Percentiles rank a stretch among this genome's conserved stretches.
Conservation (phyloP, 176 grass and related monocot genomes). For the Avena eriantha region DNA sequence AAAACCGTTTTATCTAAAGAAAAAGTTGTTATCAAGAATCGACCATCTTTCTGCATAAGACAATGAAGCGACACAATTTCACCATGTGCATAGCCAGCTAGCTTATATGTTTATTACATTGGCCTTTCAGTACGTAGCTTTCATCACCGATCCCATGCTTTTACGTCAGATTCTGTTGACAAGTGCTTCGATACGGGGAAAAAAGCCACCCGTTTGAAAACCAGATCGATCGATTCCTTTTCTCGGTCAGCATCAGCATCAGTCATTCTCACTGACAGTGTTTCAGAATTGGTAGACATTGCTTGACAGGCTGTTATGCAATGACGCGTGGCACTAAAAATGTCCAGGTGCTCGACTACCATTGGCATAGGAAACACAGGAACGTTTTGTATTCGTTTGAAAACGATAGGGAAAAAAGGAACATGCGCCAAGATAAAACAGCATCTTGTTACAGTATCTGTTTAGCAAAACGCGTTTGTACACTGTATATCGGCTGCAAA, state of each 20-base stretch:
- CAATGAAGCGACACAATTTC: neutral
- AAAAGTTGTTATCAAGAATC: neutral
- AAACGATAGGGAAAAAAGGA: neutral
- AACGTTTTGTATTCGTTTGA: neutral
- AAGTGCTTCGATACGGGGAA: neutral
- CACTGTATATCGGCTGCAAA: neutral
- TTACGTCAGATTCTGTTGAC: neutral
- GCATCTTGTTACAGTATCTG: neutral
- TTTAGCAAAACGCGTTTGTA: constrained; percentile 1
- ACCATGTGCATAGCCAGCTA: neutral
- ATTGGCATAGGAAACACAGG: neutral
- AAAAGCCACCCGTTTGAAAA: constrained; percentile 15
- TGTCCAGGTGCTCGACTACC: neutral
- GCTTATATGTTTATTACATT: neutral
- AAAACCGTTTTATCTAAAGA: too few relatives aligned
- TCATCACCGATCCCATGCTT: neutral
- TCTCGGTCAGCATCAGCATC: neutral
- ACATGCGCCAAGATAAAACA: neutral
- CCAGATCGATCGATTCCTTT: neutral
- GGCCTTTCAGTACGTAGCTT: constrained; percentile 12
- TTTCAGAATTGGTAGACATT: constrained; percentile 18
- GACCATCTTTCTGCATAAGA: neutral
- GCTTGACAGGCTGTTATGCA: constrained; percentile 4
- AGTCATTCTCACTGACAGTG: constrained; percentile 6
- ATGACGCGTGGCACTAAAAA: neutral